phyloP scores from a whole-genome alignment of 306 rosid genomes.

The Rosa multiflora region DNA sequence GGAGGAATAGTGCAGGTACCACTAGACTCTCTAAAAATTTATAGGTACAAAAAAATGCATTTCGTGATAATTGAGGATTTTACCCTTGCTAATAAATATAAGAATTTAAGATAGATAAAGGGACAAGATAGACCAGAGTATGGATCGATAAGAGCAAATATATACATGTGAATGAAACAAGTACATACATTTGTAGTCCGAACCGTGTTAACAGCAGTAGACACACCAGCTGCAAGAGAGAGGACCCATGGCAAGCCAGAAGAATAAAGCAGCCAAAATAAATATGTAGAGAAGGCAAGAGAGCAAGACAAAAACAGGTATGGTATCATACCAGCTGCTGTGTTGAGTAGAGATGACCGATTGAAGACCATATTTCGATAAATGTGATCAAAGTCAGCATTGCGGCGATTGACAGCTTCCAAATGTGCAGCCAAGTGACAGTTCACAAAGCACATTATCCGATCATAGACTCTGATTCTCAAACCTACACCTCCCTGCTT shows the following conservation, averaged over 20 bases:
- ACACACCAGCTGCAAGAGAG: slow-evolving; percentile 91
- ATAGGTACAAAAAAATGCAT: too few relatives aligned
- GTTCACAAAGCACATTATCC: slow-evolving; percentile 98
- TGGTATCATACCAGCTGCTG: slow-evolving; percentile 89
- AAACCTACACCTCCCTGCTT: slow-evolving; percentile 98
- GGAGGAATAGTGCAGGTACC: too few relatives aligned
- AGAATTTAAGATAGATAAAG: slow-evolving; percentile 14
- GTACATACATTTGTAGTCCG: slow-evolving; percentile 70
- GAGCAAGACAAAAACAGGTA: slow-evolving; percentile 81
- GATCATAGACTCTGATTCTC: slow-evolving; percentile 93
- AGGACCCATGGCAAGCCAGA: slow-evolving; percentile 89
- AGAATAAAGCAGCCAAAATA: slow-evolving; percentile 95
- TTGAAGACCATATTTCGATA: slow-evolving; percentile 89
- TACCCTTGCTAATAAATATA: slow-evolving; percentile 12
- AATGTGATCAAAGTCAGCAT: slow-evolving; percentile 97
- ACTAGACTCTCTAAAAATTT: too few relatives aligned
- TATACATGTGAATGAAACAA: background rate
- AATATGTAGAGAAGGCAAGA: slow-evolving; percentile 91
- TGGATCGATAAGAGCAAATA: background rate
- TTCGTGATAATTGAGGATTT: too few relatives aligned
- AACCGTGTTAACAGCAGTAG: slow-evolving; percentile 67
- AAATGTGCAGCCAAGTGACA: slow-evolving; percentile 99
- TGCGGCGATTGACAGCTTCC: slow-evolving; percentile 95
- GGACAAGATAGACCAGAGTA: background rate
- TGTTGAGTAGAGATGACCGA: slow-evolving; percentile 81